Conservation (phyloP, 1,284 basidiomycete species). For the Cutaneotrichosporon sp. region DNA sequence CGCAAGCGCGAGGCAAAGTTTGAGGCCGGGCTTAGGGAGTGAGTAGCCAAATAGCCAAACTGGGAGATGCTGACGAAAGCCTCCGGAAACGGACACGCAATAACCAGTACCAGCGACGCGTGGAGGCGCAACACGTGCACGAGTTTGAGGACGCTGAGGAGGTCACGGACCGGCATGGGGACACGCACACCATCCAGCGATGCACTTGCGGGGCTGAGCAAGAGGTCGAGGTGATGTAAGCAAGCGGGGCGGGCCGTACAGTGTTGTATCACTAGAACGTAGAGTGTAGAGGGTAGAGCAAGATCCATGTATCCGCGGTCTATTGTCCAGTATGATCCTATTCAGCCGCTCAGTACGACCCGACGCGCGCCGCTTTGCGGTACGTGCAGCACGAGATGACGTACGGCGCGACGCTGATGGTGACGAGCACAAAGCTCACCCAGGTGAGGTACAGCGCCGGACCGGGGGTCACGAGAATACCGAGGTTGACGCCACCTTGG, state of each 20-base stretch:
- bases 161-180: slow-evolving; percentile 56
- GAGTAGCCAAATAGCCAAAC: slow-evolving; percentile 27
- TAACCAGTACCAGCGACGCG: slow-evolving; percentile 80
- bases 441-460: slow-evolving; percentile 48
- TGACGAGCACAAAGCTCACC: slow-evolving; percentile 50
- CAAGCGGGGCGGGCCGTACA: background rate
- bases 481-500: slow-evolving; percentile 33
- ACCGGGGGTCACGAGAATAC: slow-evolving; percentile 43
- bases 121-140: slow-evolving; percentile 84
- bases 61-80: slow-evolving; percentile 25
- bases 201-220: slow-evolving; percentile 87
- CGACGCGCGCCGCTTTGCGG: slow-evolving; percentile 20
- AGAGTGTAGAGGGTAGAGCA: slow-evolving; percentile 1
- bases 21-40: slow-evolving; percentile 75
- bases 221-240: slow-evolving; percentile 74
- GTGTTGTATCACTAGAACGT: slow-evolving; percentile 3
- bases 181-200: slow-evolving; percentile 57
- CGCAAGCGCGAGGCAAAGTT: slow-evolving; percentile 92
- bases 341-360: background rate
- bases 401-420: slow-evolving; percentile 50
- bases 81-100: slow-evolving; percentile 80
- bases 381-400: slow-evolving; percentile 51
- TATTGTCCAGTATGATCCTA: background rate
- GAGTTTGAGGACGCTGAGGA: slow-evolving; percentile 65
- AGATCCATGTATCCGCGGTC: background rate